These are phyloP conservation scores for Globisporangium cystogenes DNA, from an alignment of 352 stramenopile genomes.

Conservation along the genomic window DNA sequence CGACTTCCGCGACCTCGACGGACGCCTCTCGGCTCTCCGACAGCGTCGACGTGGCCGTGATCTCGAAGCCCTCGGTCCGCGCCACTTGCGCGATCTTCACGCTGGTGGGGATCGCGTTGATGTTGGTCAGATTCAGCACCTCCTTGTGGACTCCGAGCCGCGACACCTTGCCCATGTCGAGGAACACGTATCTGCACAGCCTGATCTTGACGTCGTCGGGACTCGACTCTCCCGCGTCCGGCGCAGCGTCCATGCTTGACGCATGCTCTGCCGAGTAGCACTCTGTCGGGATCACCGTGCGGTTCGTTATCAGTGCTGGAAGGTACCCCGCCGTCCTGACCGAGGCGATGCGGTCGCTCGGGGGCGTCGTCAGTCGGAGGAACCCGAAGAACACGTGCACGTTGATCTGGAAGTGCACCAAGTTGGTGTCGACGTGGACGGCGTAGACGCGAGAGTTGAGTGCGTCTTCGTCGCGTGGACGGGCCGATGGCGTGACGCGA, in stretches of 20 bases:
- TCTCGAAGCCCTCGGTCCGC: constrained; percentile 13
- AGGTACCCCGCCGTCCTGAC: not conserved
- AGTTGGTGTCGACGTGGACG: constrained; percentile 37
- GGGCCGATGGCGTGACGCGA: constrained; percentile 14
- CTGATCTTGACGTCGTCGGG: constrained; percentile 3
- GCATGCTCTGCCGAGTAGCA: not conserved
- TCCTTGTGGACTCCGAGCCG: constrained; percentile 18
- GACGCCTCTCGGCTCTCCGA: not conserved
- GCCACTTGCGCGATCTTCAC: constrained; percentile 18
- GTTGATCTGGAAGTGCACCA: constrained; percentile 24
- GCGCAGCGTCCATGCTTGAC: not conserved
- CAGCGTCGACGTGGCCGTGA: constrained; percentile 20
- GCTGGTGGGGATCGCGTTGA: constrained; percentile 32
- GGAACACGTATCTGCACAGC: constrained; percentile 32
- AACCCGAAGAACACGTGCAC: constrained; percentile 33
- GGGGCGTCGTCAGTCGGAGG: constrained; percentile 19
- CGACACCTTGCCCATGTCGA: constrained; percentile 43
- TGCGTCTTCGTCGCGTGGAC: not conserved
- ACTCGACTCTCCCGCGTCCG: not conserved
- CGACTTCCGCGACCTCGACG: constrained; percentile 4
- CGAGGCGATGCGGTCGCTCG: constrained; percentile 16
- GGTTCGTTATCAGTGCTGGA: not conserved
- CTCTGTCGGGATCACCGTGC: not conserved
- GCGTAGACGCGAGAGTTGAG: constrained; percentile 14
- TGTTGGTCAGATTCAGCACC: constrained; percentile 37